Evolutionary conservation across 768 basidiomycete genomes (phyloP).

Genomic region (Amanita rimosa): DNA sequence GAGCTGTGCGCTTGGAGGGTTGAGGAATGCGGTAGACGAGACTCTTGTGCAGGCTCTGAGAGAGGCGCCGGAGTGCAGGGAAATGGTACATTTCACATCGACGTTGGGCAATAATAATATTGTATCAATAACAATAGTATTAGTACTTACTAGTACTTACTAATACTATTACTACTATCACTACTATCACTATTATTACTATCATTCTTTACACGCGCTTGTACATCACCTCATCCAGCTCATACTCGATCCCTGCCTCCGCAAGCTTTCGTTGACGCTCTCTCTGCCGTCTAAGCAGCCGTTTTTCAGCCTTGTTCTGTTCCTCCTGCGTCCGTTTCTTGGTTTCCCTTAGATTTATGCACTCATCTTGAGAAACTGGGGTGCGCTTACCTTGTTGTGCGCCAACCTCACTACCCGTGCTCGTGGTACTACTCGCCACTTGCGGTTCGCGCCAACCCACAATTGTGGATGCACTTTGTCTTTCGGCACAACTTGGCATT

Average conservation of each 20-base stretch:
- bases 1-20: slow-evolving; percentile 11
- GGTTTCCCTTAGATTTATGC: not conserved
- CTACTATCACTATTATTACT: too few species aligned
- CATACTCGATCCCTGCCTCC: slow-evolving; percentile 78
- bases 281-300: slow-evolving; percentile 68
- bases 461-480: slow-evolving; percentile 87
- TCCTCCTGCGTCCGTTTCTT: slow-evolving; percentile 72
- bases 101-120: too few species aligned
- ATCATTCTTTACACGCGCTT: too few species aligned
- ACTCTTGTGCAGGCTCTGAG: slow-evolving; percentile 1
- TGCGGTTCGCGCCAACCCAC: slow-evolving; percentile 96
- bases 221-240: slow-evolving; percentile 73
- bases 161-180: too few species aligned
- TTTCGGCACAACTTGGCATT: slow-evolving; percentile 82
- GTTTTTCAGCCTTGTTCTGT: slow-evolving; percentile 48
- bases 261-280: slow-evolving; percentile 70
- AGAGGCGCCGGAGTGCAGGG: not conserved
- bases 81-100: slow-evolving; percentile 3
- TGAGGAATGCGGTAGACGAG: not conserved
- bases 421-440: slow-evolving; percentile 70
- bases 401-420: slow-evolving; percentile 58
- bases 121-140: too few species aligned
- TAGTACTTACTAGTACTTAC: too few species aligned
- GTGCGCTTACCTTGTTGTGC: slow-evolving; percentile 66
- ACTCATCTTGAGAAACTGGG: not conserved